phyloP scores from a whole-genome alignment of 2,329 filamentous ascomycete genomes.

The Pseudodiploospora longispora region DNA sequence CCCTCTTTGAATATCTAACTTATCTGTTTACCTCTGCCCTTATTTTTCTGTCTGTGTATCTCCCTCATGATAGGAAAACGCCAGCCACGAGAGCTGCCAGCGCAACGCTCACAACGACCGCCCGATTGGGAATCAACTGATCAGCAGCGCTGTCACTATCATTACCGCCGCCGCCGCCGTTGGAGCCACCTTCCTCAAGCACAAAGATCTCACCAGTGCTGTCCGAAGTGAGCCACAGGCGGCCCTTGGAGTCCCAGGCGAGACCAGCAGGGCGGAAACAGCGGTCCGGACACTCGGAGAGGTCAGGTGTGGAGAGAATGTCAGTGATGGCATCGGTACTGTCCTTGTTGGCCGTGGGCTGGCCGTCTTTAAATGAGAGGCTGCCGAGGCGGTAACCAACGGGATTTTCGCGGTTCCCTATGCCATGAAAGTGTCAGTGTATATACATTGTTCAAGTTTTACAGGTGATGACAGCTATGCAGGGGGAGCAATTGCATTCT shows the following conservation, averaged over 20 bases:
- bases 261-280: constrained; percentile 60
- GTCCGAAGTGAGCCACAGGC: constrained; percentile 57
- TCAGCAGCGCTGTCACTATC: constrained; percentile 13
- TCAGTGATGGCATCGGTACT: constrained; percentile 42
- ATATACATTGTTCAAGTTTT: no score
- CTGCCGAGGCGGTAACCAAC: constrained; percentile 39
- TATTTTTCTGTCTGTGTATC: no score
- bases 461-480: background rate
- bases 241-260: constrained; percentile 39
- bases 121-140: constrained; percentile 13
- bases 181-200: constrained; percentile 20
- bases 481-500: constrained; percentile 3
- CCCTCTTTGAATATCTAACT: background rate
- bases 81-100: constrained; percentile 20
- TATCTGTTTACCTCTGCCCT: no score
- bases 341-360: constrained; percentile 28
- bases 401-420: constrained; percentile 34
- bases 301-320: constrained; percentile 48
- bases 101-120: constrained; percentile 16
- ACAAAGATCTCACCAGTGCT: constrained; percentile 59
- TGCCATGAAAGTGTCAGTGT: no score
- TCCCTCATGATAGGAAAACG: constrained; percentile 18
- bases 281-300: constrained; percentile 40
- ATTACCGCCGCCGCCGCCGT: constrained; percentile 7
- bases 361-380: constrained; percentile 33